Evolutionary conservation across 352 stramenopile genomes (phyloP).

Genomic region (Globisporangium paddicum): DNA sequence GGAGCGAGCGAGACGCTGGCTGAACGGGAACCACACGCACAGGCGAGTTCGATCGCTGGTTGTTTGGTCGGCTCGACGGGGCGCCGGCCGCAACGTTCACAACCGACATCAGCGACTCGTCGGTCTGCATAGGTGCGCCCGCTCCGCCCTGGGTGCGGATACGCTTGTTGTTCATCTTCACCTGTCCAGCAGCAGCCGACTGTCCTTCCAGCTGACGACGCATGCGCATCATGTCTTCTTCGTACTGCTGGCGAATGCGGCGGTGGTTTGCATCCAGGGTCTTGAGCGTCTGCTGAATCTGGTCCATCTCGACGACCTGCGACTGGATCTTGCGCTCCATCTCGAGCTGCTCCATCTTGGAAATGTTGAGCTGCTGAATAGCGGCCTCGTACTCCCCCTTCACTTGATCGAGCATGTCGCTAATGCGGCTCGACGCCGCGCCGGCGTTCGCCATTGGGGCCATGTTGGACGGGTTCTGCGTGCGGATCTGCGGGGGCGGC

Average conservation of each 20-base stretch:
- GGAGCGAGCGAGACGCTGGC: conserved; percentile 61
- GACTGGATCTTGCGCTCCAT: conserved; percentile 86
- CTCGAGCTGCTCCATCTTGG: conserved; percentile 87
- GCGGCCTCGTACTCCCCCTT: conserved; percentile 82
- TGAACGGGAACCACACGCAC: conserved; percentile 67
- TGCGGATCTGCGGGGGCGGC: conserved; percentile 51
- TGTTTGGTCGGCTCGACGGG: conserved; percentile 36
- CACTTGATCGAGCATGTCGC: conserved; percentile 82
- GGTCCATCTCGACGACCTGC: conserved; percentile 85
- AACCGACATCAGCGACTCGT: conserved; percentile 54
- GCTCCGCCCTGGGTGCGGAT: conserved; percentile 37
- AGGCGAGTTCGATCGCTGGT: conserved; percentile 45
- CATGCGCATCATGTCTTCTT: conserved; percentile 83
- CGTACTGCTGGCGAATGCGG: conserved; percentile 79
- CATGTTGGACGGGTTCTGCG: conserved; percentile 39
- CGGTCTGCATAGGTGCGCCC: conserved; percentile 32
- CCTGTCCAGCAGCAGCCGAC: conserved; percentile 7
- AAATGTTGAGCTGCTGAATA: conserved; percentile 84
- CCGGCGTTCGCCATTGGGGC: conserved; percentile 39
- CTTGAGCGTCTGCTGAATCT: conserved; percentile 86
- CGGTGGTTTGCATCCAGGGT: conserved; percentile 79
- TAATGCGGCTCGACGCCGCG: conserved; percentile 46
- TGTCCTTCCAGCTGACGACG: conserved; percentile 74
- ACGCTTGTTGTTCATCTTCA: conserved; percentile 55
- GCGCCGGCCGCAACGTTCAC: conserved; percentile 45